Evolutionary conservation across 1,139 yeast genomes (phyloP).

Genomic region (Martiniozyma asiatica): DNA sequence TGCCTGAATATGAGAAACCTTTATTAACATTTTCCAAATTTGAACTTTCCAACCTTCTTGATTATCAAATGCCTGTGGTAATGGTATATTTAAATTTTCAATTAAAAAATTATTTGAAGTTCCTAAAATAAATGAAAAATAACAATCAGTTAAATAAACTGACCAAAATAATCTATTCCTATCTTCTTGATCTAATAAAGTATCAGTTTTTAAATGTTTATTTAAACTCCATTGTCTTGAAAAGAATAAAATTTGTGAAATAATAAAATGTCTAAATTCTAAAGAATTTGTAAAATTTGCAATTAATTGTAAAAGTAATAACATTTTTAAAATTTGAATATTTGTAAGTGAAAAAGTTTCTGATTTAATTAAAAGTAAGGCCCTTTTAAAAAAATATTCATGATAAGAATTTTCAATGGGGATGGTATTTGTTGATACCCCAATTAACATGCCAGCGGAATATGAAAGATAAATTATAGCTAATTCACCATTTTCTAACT

Average conservation of each 20-base stretch:
- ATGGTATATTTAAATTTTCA: conserved; percentile 33
- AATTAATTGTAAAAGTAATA: conserved; percentile 23
- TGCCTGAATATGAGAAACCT: conserved; percentile 32
- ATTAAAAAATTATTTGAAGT: conserved; percentile 34
- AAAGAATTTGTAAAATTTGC: conserved; percentile 22
- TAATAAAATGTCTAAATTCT: conserved; percentile 42
- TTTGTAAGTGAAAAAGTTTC: conserved; percentile 1
- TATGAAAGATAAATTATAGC: too few relatives aligned
- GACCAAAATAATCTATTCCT: conserved; percentile 38
- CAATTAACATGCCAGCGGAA: too few relatives aligned
- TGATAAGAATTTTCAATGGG: background rate
- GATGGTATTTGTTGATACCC: too few relatives aligned
- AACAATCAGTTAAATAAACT: conserved; percentile 35
- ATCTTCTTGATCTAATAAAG: conserved; percentile 27
- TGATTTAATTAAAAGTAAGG: conserved; percentile 4
- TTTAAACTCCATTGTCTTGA: conserved; percentile 16
- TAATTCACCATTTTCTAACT: too few relatives aligned
- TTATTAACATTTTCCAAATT: conserved; percentile 29
- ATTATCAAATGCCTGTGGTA: conserved; percentile 27
- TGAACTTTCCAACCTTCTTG: conserved; percentile 30
- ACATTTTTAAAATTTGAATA: conserved; percentile 23
- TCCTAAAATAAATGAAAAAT: conserved; percentile 32
- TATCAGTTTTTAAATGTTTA: conserved; percentile 17
- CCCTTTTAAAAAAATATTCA: conserved; percentile 5
- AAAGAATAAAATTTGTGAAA: conserved; percentile 26